These are phyloP conservation scores for Penicillium sp. DNA, from an alignment of 2,329 filamentous ascomycete genomes.

Conservation along the genomic window DNA sequence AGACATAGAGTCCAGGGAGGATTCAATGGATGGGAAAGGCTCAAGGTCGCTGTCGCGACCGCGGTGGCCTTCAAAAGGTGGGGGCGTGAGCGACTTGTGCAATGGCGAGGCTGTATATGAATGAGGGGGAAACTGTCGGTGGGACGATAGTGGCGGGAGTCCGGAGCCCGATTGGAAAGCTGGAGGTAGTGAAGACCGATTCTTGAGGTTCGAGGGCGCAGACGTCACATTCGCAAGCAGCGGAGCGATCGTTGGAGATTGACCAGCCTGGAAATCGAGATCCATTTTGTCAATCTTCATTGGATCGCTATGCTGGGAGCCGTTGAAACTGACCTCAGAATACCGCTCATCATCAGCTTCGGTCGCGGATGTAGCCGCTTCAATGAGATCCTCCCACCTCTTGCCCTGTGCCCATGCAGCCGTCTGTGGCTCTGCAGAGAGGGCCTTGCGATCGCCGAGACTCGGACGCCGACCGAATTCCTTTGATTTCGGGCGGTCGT, in stretches of 20 bases:
- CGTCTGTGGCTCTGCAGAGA: constrained; percentile 80
- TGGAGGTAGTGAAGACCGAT: constrained; percentile 64
- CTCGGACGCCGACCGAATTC: constrained; percentile 73
- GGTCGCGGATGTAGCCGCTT: constrained; percentile 88
- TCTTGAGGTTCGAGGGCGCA: constrained; percentile 46
- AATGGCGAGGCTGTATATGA: constrained; percentile 84
- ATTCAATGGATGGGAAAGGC: constrained; percentile 90
- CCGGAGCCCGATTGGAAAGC: constrained; percentile 54
- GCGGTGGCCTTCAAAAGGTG: constrained; percentile 61
- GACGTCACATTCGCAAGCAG: constrained; percentile 43
- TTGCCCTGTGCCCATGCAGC: constrained; percentile 75
- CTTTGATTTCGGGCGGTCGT: constrained; percentile 78
- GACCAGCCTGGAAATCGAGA: constrained; percentile 34
- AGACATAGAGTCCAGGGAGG: constrained; percentile 60
- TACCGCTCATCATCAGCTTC: constrained; percentile 84
- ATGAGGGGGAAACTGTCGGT: constrained; percentile 48
- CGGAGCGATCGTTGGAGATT: constrained; percentile 44
- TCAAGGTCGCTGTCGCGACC: constrained; percentile 62
- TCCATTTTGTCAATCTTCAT: constrained; percentile 48
- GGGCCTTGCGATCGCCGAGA: constrained; percentile 76
- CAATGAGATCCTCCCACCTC: constrained; percentile 94
- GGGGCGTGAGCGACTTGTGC: constrained; percentile 86
- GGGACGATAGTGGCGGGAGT: constrained; percentile 42
- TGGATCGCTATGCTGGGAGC: constrained; percentile 31
- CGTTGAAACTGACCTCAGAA: constrained; percentile 67